Percentiles rank a stretch among this genome's conserved stretches.
Evolutionary conservation across 2,329 filamentous ascomycete genomes (phyloP).

Genomic region (Hymenoscyphus fructigenus): DNA sequence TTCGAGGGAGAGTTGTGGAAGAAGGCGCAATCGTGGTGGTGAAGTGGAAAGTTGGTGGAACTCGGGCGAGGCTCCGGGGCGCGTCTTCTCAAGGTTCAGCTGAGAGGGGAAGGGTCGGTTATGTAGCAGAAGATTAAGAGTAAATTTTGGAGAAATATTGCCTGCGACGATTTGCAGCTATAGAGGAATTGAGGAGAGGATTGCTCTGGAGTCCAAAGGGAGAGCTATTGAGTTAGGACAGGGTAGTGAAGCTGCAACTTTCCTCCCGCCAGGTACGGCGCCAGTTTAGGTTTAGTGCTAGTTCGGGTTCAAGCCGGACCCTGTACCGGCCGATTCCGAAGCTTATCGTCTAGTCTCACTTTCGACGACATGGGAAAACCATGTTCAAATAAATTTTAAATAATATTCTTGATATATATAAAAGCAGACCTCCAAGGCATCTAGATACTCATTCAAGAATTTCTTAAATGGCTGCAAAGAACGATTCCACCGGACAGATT

Average conservation of each 20-base stretch:
- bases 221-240: no score
- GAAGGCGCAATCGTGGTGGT: constrained; percentile 2
- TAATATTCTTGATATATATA: no score
- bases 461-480: constrained; percentile 10
- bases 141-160: neutral
- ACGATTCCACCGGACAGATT: constrained; percentile 45
- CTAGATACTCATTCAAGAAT: neutral
- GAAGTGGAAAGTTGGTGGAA: neutral
- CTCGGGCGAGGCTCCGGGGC: neutral
- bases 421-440: no score
- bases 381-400: no score
- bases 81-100: neutral
- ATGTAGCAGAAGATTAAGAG: neutral
- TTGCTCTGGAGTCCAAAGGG: neutral
- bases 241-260: no score
- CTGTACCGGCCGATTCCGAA: no score
- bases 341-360: no score
- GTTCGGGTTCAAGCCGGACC: no score
- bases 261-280: neutral
- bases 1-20: neutral
- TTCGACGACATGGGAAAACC: no score
- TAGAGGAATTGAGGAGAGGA: neutral
- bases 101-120: neutral
- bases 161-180: neutral
- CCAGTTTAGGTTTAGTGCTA: neutral